Percentiles rank a stretch among this genome's conserved stretches.
phyloP scores from a whole-genome alignment of 345 rosid species.

The Eucalyptus viminalis region DNA sequence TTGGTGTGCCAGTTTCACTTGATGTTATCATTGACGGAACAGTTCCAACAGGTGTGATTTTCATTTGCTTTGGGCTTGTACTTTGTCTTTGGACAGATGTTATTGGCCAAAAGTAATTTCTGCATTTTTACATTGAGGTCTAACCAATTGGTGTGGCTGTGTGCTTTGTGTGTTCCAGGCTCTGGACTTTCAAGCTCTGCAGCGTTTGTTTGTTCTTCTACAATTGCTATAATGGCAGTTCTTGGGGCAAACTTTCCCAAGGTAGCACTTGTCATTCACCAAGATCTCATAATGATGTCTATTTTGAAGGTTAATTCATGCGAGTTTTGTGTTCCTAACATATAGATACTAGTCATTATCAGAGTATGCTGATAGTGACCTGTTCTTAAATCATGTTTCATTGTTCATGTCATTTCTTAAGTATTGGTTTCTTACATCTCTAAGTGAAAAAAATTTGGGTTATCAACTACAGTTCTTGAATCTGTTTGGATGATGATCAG shows the following conservation, averaged over 20 bases:
- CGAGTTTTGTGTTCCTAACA: not conserved
- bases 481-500: not conserved
- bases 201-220: constrained; percentile 91
- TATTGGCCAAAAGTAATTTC: not conserved
- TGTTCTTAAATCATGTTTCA: not conserved
- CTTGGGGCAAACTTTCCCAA: constrained; percentile 54
- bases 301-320: not conserved
- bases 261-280: constrained; percentile 16
- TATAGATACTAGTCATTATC: not conserved
- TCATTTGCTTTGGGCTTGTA: not conserved
- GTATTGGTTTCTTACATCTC: not conserved
- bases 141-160: not conserved
- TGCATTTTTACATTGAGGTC: not conserved
- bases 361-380: not conserved
- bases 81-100: not conserved
- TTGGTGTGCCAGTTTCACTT: constrained; percentile 68
- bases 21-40: constrained; percentile 87
- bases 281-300: not conserved
- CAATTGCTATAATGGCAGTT: constrained; percentile 91
- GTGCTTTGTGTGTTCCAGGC: constrained; percentile 28
- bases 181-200: constrained; percentile 96
- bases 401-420: not conserved
- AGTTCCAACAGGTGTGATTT: constrained; percentile 75
- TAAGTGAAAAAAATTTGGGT: not conserved
- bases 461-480: not conserved